These are phyloP conservation scores for Gynostemma pentaphyllum DNA, from an alignment of 306 rosid species.

Conservation along the genomic window DNA sequence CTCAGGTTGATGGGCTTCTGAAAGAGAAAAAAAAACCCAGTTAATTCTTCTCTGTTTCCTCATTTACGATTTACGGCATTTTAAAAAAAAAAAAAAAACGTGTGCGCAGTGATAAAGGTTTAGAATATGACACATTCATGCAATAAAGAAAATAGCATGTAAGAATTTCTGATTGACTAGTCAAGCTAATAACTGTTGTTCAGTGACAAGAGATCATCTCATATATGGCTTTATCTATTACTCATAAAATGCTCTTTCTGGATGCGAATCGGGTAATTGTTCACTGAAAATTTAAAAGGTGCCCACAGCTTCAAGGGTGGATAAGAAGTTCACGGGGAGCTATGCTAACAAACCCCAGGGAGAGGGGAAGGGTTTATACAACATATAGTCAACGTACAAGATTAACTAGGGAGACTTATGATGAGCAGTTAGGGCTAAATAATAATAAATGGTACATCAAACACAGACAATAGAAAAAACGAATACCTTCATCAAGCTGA, in stretches of 20 bases:
- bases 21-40: slow-evolving; percentile 14
- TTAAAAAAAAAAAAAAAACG: too few species aligned
- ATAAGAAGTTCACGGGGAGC: background rate
- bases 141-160: background rate
- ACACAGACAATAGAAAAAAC: background rate
- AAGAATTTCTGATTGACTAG: background rate
- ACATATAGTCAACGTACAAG: background rate
- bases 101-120: background rate
- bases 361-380: background rate
- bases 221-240: background rate
- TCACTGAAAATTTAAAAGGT: background rate
- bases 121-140: background rate
- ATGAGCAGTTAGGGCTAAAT: background rate
- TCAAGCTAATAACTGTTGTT: background rate
- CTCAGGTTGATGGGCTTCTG: slow-evolving; percentile 83
- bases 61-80: too few species aligned
- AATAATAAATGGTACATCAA: background rate
- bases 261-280: background rate
- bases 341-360: background rate
- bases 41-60: slow-evolving; percentile 7
- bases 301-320: background rate
- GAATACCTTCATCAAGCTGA: slow-evolving; percentile 85
- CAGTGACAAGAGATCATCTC: background rate
- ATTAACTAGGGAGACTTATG: background rate
- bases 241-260: background rate